A percentile compares a stretch with the other conserved stretches of the same genome.
phyloP scores from a whole-genome alignment of 441 rosid genomes.

The Monsonia emarginata region DNA sequence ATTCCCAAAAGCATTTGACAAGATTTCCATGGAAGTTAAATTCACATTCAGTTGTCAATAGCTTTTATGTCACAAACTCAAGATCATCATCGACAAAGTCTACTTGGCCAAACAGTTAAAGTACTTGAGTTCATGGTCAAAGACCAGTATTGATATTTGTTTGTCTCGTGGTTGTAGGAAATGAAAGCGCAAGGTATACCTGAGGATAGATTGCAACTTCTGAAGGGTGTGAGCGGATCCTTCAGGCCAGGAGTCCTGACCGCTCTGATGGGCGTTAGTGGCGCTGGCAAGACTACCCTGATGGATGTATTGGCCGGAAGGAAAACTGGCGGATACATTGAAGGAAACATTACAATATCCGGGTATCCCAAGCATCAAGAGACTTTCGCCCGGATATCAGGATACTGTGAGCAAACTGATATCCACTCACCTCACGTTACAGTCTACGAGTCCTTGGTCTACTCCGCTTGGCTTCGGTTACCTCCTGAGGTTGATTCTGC shows the following conservation, averaged over 20 bases:
- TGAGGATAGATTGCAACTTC: constrained; percentile 46
- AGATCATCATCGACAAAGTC: too few species aligned
- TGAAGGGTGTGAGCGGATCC: constrained; percentile 71
- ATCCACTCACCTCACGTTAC: constrained; percentile 70
- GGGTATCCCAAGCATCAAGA: constrained; percentile 64
- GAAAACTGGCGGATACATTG: constrained; percentile 58
- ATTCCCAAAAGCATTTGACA: too few species aligned
- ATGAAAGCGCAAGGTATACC: constrained; percentile 50
- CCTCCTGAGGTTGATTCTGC: constrained; percentile 24
- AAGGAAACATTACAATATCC: constrained; percentile 45
- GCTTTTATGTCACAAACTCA: too few species aligned
- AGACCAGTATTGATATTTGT: too few species aligned
- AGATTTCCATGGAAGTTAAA: not conserved
- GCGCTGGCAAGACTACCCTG: constrained; percentile 79
- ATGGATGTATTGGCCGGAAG: constrained; percentile 74
- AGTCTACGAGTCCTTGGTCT: constrained; percentile 52
- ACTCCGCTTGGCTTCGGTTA: constrained; percentile 63
- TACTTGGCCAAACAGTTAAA: too few species aligned
- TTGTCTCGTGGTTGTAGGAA: constrained; percentile 25
- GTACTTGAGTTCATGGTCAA: too few species aligned
- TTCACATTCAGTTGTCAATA: too few species aligned
- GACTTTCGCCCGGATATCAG: constrained; percentile 59
- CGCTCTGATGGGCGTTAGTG: constrained; percentile 87
- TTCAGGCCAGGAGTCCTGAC: constrained; percentile 91
- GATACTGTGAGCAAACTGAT: constrained; percentile 69